phyloP scores from a whole-genome alignment of 805 yeast genomes.

The Hanseniaspora thailandica region DNA sequence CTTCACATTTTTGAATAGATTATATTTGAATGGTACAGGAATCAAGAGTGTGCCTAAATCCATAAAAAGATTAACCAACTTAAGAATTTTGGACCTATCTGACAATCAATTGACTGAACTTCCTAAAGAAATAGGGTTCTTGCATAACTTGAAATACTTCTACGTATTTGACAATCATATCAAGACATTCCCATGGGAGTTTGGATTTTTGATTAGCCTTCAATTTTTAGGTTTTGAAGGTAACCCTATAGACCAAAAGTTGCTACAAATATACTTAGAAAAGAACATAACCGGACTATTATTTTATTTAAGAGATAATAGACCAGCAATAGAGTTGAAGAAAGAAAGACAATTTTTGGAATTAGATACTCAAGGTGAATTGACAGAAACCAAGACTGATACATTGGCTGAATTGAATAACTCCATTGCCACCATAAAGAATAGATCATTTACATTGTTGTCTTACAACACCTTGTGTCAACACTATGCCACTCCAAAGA shows the following conservation, averaged over 20 bases:
- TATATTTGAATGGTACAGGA: slow-evolving; percentile 79
- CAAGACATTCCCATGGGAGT: slow-evolving; percentile 62
- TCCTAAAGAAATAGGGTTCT: slow-evolving; percentile 77
- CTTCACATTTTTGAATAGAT: slow-evolving; percentile 72
- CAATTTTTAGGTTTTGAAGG: slow-evolving; percentile 90
- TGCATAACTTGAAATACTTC: slow-evolving; percentile 67
- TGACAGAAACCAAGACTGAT: slow-evolving; percentile 22
- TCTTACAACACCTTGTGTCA: slow-evolving; percentile 90
- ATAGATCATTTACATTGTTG: slow-evolving; percentile 57
- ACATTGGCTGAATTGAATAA: slow-evolving; percentile 27
- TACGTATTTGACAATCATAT: slow-evolving; percentile 82
- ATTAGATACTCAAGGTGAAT: slow-evolving; percentile 66
- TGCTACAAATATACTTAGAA: slow-evolving; percentile 58
- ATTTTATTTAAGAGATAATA: slow-evolving; percentile 67
- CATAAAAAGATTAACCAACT: slow-evolving; percentile 54
- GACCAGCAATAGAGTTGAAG: slow-evolving; percentile 55
- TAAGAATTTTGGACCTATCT: slow-evolving; percentile 77
- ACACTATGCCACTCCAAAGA: slow-evolving; percentile 81
- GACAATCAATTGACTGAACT: slow-evolving; percentile 57
- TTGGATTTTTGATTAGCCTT: slow-evolving; percentile 74
- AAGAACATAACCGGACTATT: slow-evolving; percentile 79
- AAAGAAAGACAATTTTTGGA: slow-evolving; percentile 74
- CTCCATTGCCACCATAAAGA: slow-evolving; percentile 24
- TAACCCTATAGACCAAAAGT: slow-evolving; percentile 60
- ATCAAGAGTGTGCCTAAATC: slow-evolving; percentile 55